Evolutionary conservation across 495 filamentous ascomycete species (phyloP), one percentile per base, ranked within the genome.

Genomic region (Alectoria sarmentosa): DNA sequence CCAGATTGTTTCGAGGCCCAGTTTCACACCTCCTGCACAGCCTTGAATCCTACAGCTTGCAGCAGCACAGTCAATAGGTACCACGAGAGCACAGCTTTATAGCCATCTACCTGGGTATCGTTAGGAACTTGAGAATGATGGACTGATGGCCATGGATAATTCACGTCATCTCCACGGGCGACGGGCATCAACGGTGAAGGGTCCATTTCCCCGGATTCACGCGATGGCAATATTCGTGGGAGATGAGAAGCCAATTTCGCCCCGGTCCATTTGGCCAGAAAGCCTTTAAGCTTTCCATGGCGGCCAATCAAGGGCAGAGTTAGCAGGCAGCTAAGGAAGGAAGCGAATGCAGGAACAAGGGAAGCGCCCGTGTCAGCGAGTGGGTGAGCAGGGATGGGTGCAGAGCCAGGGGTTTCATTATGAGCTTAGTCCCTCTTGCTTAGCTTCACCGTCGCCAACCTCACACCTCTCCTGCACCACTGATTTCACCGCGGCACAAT

Each of bases 131-230:
- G n/a, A n/a, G n/a, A n/a, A n/a, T n/a, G n/a, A n/a, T n/a, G n/a
- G n/a, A n/a, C 3, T 10, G n/a, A 44, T 44, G 30, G 59, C 3
- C n/a, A n/a, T n/a, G n/a, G 6, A 60, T 44, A 26, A 60, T 28
- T 30, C 37, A 32, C 58, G 58, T 60, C 60, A 62, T 62, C 15
- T 17, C 10, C 36, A n/a, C n/a, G n/a, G n/a, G n/a, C n/a, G n/a
- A n/a, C n/a, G n/a, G n/a, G n/a, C 36, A 37, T 37, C 36, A 10
- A 37, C 21, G 57, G 23, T 23, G 15, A 26, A 10, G 38, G 14
- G 37, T 13, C 60, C 2, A 46, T n/a, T 63, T 63, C 61, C 61
- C 61, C 48, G 34, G 61, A 56, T 55, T 38, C 8, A 49, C 46
- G 39, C 17, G 34, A 7, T 58, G 17, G 23, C 14, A 44, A 34